Base-by-base conservation (phyloP, 1,284 basidiomycete genomes). In the Heimioporus retisporus region DNA sequence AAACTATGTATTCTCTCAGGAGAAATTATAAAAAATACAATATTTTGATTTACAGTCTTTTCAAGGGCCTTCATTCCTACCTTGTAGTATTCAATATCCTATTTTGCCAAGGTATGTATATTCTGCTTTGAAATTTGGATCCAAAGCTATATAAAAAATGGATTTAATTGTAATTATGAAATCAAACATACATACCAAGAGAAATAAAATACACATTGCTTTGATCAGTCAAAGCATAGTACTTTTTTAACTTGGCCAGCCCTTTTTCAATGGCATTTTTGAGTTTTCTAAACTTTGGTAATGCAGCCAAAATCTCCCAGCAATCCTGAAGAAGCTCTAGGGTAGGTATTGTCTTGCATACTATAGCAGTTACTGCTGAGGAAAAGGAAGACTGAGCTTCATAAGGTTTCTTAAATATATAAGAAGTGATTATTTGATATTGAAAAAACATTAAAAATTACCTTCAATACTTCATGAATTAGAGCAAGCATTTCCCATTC, bases 321-420 rank as follows among this genome's bases (percentile, higher is more conserved):
- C 55, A 15, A 56, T 42, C 40, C 23, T 56, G 55, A 56, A 56
- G 31, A 15, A 56, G 13, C n/a, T 56, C 55, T 13, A 56, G 19
- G 23, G 42, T 11, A 42, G 55, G 55, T 28, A 42, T 56, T 42
- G 55, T 42, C 42, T 42, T 56, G 8, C 16, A 42, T 3, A 56
- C 35, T 42, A 35, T 56, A 56, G 40, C 21, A 43, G 35, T 56
- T 8, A 14, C 31, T 42, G 40, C 8, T 42, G 55, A 42, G 16
- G 55, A 56, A 42, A 56, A 56, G 6, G 55, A 56, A 43, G 55
- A 56, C 35, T 56, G 55, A 14, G 55, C 55, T n/a, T 56, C 55
- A 56, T 21, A 13, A 43, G 55, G 31, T 42, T 56, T 7, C 31
- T 31, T 5, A 31, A 4, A 31, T 31, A n/a, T 31, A 31, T 31